A percentile compares a stretch with the other conserved stretches of the same genome.
These are phyloP conservation scores for Talaromyces amestolkiae DNA, from an alignment of 2,329 filamentous ascomycete genomes.

Conservation along the genomic window DNA sequence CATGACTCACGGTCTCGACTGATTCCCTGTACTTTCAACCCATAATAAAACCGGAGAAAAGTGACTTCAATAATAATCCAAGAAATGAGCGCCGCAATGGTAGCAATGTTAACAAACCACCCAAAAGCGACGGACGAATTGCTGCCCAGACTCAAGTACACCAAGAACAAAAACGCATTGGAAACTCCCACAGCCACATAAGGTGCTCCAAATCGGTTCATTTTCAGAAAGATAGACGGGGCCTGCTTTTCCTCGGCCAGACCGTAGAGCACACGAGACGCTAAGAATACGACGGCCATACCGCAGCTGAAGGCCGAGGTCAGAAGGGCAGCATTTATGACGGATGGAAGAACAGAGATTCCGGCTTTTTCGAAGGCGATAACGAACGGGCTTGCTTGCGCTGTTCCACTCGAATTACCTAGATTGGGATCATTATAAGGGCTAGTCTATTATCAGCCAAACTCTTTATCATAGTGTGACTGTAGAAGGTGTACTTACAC, in stretches of 20 bases:
- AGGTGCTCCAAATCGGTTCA: slow-evolving; percentile 24
- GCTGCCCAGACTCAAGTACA: neutral
- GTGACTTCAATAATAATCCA: slow-evolving; percentile 62
- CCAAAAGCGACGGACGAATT: slow-evolving; percentile 53
- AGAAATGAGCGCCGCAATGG: slow-evolving; percentile 61
- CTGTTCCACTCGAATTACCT: neutral
- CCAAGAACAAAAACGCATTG: neutral
- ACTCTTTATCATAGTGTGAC: neutral
- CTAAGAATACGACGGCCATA: slow-evolving; percentile 42
- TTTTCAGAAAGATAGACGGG: slow-evolving; percentile 42
- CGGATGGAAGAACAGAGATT: slow-evolving; percentile 37
- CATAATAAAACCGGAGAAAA: slow-evolving; percentile 37
- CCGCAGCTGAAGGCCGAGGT: slow-evolving; percentile 44
- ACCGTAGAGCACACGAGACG: slow-evolving; percentile 67
- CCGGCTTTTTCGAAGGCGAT: neutral
- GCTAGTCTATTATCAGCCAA: neutral
- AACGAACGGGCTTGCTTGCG: neutral
- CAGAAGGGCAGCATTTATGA: slow-evolving; percentile 44
- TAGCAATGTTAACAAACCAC: slow-evolving; percentile 52
- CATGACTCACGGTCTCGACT: neutral
- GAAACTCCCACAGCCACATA: neutral
- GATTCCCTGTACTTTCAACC: neutral
- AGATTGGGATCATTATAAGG: neutral
- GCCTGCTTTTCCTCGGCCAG: slow-evolving; percentile 53
- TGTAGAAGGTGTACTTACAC: neutral